Percentiles rank a stretch among this genome's conserved stretches.
Evolutionary conservation across 2,329 filamentous ascomycete species (phyloP).

Genomic region (Penicillium sp.): DNA sequence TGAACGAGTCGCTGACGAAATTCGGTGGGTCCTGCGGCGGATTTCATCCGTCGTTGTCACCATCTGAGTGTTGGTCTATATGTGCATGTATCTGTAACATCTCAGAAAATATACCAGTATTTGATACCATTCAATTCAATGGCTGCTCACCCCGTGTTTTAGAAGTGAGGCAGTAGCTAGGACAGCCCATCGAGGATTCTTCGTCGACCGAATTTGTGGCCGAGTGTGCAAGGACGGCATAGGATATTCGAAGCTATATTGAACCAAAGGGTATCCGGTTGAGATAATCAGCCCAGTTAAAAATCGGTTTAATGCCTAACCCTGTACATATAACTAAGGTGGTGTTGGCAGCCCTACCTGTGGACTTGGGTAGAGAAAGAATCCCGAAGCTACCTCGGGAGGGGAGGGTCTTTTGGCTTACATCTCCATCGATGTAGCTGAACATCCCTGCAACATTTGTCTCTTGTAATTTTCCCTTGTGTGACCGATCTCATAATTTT

Average conservation of each 20-base stretch:
- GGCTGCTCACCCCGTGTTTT: no score
- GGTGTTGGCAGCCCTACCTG: not conserved
- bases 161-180: no score
- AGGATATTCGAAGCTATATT: not conserved
- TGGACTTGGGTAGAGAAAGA: not conserved
- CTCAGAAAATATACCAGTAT: no score
- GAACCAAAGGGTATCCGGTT: not conserved
- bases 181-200: not conserved
- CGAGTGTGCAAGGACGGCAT: not conserved
- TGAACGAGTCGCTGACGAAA: not conserved
- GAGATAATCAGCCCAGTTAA: not conserved
- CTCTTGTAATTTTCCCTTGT: not conserved
- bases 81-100: no score
- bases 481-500: not conserved
- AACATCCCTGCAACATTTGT: not conserved
- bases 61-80: no score
- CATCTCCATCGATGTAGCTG: not conserved
- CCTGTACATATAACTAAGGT: not conserved
- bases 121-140: no score
- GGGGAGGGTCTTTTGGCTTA: no score
- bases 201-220: not conserved
- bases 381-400: not conserved
- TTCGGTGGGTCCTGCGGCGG: not conserved
- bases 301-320: not conserved
- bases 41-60: no score